Base-by-base conservation (phyloP, 129 eudicot genomes). In the Lactuca sativa region DNA sequence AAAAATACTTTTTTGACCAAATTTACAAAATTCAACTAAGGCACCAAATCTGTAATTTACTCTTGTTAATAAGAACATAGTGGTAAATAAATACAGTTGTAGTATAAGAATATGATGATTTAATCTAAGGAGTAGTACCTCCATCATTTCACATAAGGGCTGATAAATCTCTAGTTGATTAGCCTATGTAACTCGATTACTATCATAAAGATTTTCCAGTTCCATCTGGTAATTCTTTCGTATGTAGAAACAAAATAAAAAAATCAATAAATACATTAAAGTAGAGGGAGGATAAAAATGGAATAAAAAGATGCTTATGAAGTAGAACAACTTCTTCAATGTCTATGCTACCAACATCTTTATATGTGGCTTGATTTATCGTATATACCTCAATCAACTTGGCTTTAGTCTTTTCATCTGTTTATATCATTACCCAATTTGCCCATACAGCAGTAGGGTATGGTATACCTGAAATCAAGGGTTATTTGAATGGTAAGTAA, bases 361-460 rank as follows among this genome's bases (percentile, higher is more conserved):
- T 96, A 36, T 93, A 93, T 66, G 80, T 93, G 43, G 90, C 85
- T 63, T 96, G 98, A n/a, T 87, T 89, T 80, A 33, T 89, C 38
- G 86, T 93, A 48, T 93, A 86, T 71, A 74, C 80, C 14, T 38
- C 83, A 78, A 74, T 86, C 81, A 93, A 93, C 83, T 80, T 93
- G 92, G 98, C 83, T 31, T 76, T 93, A 71, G 98, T 93, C 55
- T 87, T 86, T 72, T 89, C 98, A 12, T 93, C 98, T 36, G 96
- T 85, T 31, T 93, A 77, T 83, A 93, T 93, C 68, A 12, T 93
- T 51, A 93, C 98, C 18, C 81, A 84, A 53, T 93, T 93, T 76
- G 90, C 98, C 56, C 98, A 96, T 60, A 96, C 92, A 77, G 96
- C 96, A 43, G 95, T 96, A 33, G 98, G 98, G 69, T 93, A 96